Conservation (phyloP, 139 green algal species). For the Limnomonas spitsbergensis region DNA sequence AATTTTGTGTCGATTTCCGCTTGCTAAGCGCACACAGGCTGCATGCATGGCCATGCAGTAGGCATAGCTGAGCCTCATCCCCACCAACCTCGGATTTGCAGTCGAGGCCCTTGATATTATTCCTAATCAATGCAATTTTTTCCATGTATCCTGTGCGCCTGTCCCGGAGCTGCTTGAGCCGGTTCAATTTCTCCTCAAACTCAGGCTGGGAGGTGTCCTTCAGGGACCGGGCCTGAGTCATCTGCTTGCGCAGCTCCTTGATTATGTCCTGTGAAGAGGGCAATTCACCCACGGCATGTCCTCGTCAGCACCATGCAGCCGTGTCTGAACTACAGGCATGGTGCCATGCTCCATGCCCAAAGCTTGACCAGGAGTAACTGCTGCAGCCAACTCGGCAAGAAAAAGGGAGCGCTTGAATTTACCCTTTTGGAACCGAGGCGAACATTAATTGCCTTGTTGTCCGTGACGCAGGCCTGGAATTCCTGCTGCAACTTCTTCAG, state of each 20-base stretch:
- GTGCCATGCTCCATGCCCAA: too few relatives aligned
- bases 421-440: slow-evolving; percentile 46
- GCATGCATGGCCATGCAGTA: too few relatives aligned
- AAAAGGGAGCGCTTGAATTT: slow-evolving; percentile 7
- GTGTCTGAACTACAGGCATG: too few relatives aligned
- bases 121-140: slow-evolving; percentile 13
- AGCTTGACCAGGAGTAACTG: too few relatives aligned
- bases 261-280: slow-evolving; percentile 45
- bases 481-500: slow-evolving; percentile 43
- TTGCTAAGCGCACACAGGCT: too few relatives aligned
- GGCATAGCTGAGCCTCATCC: too few relatives aligned
- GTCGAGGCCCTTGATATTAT: slow-evolving; percentile 37
- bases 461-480: slow-evolving; percentile 32
- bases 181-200: slow-evolving; percentile 53
- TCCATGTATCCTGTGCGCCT: slow-evolving; percentile 22
- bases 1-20: too few relatives aligned
- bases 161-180: slow-evolving; percentile 43
- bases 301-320: too few relatives aligned
- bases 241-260: slow-evolving; percentile 41
- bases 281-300: too few relatives aligned
- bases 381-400: too few relatives aligned
- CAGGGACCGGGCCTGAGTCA: slow-evolving; percentile 34
- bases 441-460: slow-evolving; percentile 48
- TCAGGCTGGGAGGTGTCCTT: slow-evolving; percentile 48
- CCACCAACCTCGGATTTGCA: slow-evolving; percentile 26